Evolutionary conservation across 192 early-diverging fungal species (phyloP).

Genomic region (Umbelopsis vinacea): DNA sequence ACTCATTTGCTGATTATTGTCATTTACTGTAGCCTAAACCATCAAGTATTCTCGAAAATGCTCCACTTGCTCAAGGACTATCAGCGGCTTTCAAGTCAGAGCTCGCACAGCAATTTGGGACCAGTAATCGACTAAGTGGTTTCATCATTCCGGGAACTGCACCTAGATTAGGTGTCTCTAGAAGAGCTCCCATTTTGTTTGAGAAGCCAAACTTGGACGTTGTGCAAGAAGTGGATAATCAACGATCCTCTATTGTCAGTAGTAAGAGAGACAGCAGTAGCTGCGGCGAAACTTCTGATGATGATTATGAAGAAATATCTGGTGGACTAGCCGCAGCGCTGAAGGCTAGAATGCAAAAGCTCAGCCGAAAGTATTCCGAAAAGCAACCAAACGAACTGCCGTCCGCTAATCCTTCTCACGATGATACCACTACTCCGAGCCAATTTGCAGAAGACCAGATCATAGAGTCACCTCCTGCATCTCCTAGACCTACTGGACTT

Average conservation of each 20-base stretch:
- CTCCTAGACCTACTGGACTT: constrained; percentile 31
- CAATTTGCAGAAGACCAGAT: not conserved
- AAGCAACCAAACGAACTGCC: not conserved
- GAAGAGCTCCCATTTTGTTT: constrained; percentile 6
- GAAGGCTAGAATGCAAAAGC: constrained; percentile 16
- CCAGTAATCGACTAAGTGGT: constrained; percentile 34
- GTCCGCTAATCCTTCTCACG: not conserved
- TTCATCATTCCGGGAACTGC: constrained; percentile 37
- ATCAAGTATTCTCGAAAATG: constrained; percentile 4
- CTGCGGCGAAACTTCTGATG: constrained; percentile 14
- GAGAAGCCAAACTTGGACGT: constrained; percentile 5
- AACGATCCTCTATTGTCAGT: not conserved
- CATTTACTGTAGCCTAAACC: not conserved
- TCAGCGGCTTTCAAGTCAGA: constrained; percentile 41
- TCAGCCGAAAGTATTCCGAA: not conserved
- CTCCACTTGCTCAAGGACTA: constrained; percentile 29
- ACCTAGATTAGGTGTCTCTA: constrained; percentile 30
- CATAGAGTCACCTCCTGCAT: constrained; percentile 27
- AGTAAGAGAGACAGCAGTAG: not conserved
- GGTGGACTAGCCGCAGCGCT: constrained; percentile 21
- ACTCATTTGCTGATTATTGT: not conserved
- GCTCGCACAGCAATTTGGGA: constrained; percentile 38
- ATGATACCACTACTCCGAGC: not conserved
- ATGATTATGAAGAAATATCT: constrained; percentile 20
- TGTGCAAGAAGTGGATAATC: not conserved